Conservation (phyloP, 2,329 filamentous ascomycete genomes). For the Trichoderma sp. region DNA sequence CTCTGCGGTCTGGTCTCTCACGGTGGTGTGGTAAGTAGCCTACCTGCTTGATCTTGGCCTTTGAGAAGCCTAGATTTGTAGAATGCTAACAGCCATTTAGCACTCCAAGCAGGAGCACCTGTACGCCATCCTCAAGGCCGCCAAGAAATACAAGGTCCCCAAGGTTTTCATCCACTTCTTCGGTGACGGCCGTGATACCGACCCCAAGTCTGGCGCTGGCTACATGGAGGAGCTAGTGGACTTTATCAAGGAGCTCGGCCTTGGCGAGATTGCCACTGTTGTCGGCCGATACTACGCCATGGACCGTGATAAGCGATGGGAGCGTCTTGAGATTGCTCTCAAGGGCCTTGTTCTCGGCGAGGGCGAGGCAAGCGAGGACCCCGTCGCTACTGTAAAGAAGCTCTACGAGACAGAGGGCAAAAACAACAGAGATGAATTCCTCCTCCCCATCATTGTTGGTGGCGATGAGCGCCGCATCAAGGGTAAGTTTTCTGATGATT, state of each 20-base stretch:
- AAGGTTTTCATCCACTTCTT: constrained; percentile 99
- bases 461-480: constrained; percentile 85
- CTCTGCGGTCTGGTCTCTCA: constrained; percentile 91
- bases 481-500: constrained; percentile 53
- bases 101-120: constrained; percentile 96
- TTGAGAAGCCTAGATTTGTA: not conserved
- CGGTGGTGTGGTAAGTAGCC: constrained; percentile 74
- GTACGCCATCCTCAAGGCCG: constrained; percentile 82
- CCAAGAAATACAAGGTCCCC: constrained; percentile 84
- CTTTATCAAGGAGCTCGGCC: constrained; percentile 79
- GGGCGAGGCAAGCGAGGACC: constrained; percentile 83
- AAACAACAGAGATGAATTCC: constrained; percentile 90
- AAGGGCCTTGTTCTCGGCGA: constrained; percentile 85
- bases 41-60: not conserved
- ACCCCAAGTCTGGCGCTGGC: constrained; percentile 87
- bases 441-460: constrained; percentile 95
- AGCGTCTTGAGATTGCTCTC: constrained; percentile 85
- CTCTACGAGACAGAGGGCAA: constrained; percentile 74
- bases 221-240: constrained; percentile 88
- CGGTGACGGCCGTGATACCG: constrained; percentile 94
- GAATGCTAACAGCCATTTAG: constrained; percentile 42
- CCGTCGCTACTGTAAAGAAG: constrained; percentile 82
- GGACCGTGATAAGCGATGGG: constrained; percentile 99
- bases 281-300: constrained; percentile 98
- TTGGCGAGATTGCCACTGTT: constrained; percentile 87